phyloP scores from a whole-genome alignment of 805 yeast species.

The Candida insectalens region DNA sequence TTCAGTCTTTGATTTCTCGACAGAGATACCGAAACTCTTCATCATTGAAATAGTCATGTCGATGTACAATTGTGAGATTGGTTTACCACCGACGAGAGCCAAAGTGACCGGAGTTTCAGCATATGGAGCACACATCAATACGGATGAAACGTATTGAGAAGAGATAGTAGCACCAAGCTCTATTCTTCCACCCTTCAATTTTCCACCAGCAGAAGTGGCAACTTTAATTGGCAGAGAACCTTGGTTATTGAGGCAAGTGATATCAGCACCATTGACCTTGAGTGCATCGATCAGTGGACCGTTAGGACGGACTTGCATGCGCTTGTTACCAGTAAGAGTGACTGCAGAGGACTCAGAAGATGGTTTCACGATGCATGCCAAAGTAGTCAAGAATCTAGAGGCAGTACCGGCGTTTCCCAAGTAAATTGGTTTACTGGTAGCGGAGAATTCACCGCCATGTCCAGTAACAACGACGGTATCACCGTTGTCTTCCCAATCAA shows the following conservation, averaged over 20 bases:
- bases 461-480: slow-evolving; percentile 79
- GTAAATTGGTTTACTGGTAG: slow-evolving; percentile 62
- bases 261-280: slow-evolving; percentile 63
- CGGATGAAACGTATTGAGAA: slow-evolving; percentile 93
- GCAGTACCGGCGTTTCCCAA: slow-evolving; percentile 99
- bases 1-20: slow-evolving; percentile 58
- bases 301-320: slow-evolving; percentile 97
- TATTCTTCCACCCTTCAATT: slow-evolving; percentile 77
- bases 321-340: slow-evolving; percentile 80
- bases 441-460: slow-evolving; percentile 68
- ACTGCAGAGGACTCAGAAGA: slow-evolving; percentile 36
- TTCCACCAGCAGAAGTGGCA: slow-evolving; percentile 46
- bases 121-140: slow-evolving; percentile 96
- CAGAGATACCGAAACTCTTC: slow-evolving; percentile 79
- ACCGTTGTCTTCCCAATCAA: slow-evolving; percentile 80
- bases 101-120: slow-evolving; percentile 83
- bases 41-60: slow-evolving; percentile 97
- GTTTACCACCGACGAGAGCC: slow-evolving; percentile 89
- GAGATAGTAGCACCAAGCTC: slow-evolving; percentile 94
- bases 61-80: slow-evolving; percentile 89
- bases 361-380: slow-evolving; percentile 67
- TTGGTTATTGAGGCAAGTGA: slow-evolving; percentile 58
- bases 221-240: slow-evolving; percentile 86
- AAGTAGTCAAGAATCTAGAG: slow-evolving; percentile 85
- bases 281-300: slow-evolving; percentile 94